phyloP scores from a whole-genome alignment of 2,329 filamentous ascomycete species.

The Kalaharituber pfeilii region DNA sequence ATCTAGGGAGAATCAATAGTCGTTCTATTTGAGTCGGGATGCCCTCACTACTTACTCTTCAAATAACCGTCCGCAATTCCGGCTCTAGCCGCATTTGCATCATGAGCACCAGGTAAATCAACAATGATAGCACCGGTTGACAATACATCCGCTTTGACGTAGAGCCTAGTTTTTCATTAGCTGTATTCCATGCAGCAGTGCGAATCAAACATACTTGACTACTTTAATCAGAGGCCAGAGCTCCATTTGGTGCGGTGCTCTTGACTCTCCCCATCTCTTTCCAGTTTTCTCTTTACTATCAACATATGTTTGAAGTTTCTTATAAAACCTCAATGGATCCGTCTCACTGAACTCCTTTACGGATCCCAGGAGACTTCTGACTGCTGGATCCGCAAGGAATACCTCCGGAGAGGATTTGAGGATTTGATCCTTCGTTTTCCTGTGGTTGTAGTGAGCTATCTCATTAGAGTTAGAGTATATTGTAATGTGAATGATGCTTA shows the following conservation, averaged over 20 bases:
- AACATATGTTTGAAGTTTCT: constrained; percentile 34
- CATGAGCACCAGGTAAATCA: constrained; percentile 37
- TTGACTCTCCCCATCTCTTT: constrained; percentile 23
- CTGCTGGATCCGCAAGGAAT: constrained; percentile 31
- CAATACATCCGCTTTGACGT: constrained; percentile 34
- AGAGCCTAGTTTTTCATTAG: constrained; percentile 26
- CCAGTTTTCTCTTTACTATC: constrained; percentile 38
- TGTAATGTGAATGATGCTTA: background rate
- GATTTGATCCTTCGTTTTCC: constrained; percentile 30
- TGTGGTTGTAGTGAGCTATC: background rate
- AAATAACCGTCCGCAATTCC: constrained; percentile 42
- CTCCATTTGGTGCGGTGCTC: constrained; percentile 16
- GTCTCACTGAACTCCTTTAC: constrained; percentile 29
- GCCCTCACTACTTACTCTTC: constrained; percentile 31
- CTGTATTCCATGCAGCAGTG: background rate
- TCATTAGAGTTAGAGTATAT: too few relatives aligned
- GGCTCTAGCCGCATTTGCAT: constrained; percentile 42
- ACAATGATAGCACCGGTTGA: constrained; percentile 39
- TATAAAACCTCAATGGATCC: constrained; percentile 30
- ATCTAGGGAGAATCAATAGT: constrained; percentile 26
- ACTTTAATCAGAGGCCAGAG: constrained; percentile 39
- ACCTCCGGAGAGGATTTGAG: constrained; percentile 26
- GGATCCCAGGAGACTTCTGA: constrained; percentile 33
- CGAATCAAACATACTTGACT: constrained; percentile 26
- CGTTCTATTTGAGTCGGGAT: too few relatives aligned